Percentiles rank a stretch among this genome's conserved stretches.
These are phyloP conservation scores for Bassia scoparia DNA, from an alignment of 148 eudicot species.

Conservation along the genomic window DNA sequence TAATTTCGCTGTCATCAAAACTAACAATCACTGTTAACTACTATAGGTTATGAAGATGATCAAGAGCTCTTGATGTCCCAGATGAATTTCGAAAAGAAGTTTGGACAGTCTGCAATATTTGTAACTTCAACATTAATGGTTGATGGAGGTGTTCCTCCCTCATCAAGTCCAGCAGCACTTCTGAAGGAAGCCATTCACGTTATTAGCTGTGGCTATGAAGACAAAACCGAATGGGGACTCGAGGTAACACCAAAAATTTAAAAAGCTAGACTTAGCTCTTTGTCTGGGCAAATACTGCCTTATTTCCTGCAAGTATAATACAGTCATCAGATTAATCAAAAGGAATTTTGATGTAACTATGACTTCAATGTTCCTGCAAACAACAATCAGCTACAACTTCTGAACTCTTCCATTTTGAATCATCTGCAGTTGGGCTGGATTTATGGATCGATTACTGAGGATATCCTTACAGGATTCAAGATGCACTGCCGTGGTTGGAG, in stretches of 20 bases:
- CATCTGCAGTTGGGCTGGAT: conserved; percentile 94
- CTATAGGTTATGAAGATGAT: conserved; percentile 62
- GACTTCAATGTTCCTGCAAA: background rate
- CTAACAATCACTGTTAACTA: conserved; percentile 2
- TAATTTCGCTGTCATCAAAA: conserved; percentile 3
- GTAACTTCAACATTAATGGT: conserved; percentile 92
- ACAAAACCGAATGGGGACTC: conserved; percentile 94
- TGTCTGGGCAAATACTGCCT: background rate
- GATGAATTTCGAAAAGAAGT: conserved; percentile 95
- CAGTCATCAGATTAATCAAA: background rate
- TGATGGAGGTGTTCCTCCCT: conserved; percentile 98
- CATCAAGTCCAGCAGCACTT: conserved; percentile 91
- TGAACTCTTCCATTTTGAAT: conserved; percentile 10
- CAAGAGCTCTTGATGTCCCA: conserved; percentile 76
- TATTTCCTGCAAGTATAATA: background rate
- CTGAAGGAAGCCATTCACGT: conserved; percentile 98
- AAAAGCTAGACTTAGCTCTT: background rate
- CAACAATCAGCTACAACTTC: background rate
- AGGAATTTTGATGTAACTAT: background rate
- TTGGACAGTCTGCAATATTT: conserved; percentile 88
- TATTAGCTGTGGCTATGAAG: conserved; percentile 97
- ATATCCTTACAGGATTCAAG: conserved; percentile 95
- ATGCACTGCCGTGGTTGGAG: conserved; percentile 99
- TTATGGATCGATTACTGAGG: conserved; percentile 96
- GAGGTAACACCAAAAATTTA: conserved; percentile 52